Conservation (phyloP, 2,329 filamentous ascomycete genomes). For the Fusarium foetens region DNA sequence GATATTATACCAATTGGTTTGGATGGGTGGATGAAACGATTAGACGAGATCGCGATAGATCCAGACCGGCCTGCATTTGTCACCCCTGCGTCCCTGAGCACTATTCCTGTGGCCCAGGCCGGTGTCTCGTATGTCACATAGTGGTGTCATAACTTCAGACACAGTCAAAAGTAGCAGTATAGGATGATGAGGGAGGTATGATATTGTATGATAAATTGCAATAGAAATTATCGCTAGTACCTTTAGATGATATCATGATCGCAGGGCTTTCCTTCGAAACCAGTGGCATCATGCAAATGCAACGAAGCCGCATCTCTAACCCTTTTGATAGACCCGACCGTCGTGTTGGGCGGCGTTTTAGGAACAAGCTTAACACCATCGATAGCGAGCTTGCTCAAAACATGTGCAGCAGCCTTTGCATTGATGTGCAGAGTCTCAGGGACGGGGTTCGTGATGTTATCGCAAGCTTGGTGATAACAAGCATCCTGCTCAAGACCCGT, state of each 20-base stretch:
- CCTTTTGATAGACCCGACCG: constrained; percentile 28
- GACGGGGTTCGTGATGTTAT: constrained; percentile 52
- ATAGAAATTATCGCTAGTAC: accelerated
- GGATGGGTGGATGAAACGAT: neutral
- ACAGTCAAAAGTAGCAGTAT: neutral
- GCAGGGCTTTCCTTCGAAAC: constrained; percentile 32
- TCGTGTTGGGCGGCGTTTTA: constrained; percentile 36
- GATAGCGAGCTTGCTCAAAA: constrained; percentile 45
- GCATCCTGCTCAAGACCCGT: constrained; percentile 41
- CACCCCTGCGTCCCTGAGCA: neutral
- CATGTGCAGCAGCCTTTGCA: constrained; percentile 59
- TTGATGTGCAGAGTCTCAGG: constrained; percentile 48
- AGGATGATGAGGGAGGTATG: accelerated
- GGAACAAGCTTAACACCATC: constrained; percentile 41
- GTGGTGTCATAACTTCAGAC: accelerated
- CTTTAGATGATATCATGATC: constrained; percentile 41
- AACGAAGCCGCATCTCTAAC: constrained; percentile 31
- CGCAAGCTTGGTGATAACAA: constrained; percentile 51
- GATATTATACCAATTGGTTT: accelerated
- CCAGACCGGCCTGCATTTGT: neutral
- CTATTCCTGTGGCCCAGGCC: accelerated
- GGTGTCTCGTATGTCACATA: accelerated
- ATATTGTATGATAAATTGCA: neutral
- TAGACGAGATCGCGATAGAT: neutral
- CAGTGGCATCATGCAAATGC: constrained; percentile 31